Evolutionary conservation across 805 yeast genomes (phyloP).

Genomic region (Nakazawaea pomicola): DNA sequence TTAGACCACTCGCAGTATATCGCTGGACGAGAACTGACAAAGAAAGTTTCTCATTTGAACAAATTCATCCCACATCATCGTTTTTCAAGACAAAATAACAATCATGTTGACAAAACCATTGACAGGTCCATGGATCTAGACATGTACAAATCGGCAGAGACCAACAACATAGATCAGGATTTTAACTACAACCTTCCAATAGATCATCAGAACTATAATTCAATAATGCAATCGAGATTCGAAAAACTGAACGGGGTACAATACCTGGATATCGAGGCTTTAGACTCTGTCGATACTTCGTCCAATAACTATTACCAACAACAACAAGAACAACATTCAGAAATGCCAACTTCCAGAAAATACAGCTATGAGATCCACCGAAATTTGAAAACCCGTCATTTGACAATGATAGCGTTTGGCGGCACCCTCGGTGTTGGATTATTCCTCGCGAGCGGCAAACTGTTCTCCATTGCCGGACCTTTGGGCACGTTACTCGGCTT

Average conservation of each 20-base stretch:
- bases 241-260: slow-evolving; percentile 1
- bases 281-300: slow-evolving; percentile 2
- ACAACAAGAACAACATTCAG: neutral
- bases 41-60: neutral
- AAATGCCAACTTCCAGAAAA: neutral
- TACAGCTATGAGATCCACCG: slow-evolving; percentile 21
- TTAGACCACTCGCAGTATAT: slow-evolving; percentile 2
- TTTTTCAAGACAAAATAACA: neutral
- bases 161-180: slow-evolving; percentile 11
- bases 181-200: slow-evolving; percentile 10
- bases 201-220: slow-evolving; percentile 10
- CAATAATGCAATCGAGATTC: neutral
- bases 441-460: slow-evolving; percentile 65
- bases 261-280: slow-evolving; percentile 1
- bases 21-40: slow-evolving; percentile 9
- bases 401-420: slow-evolving; percentile 75
- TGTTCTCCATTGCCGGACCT: slow-evolving; percentile 71
- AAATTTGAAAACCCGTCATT: slow-evolving; percentile 57
- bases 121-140: slow-evolving; percentile 4
- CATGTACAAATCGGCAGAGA: slow-evolving; percentile 9
- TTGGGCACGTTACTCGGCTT: slow-evolving; percentile 70
- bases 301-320: no score
- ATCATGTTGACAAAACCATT: neutral
- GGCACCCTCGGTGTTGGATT: slow-evolving; percentile 82
- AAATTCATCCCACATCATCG: no score